Conservation (phyloP, 768 basidiomycete genomes). For the Tephrocybe sp. region DNA sequence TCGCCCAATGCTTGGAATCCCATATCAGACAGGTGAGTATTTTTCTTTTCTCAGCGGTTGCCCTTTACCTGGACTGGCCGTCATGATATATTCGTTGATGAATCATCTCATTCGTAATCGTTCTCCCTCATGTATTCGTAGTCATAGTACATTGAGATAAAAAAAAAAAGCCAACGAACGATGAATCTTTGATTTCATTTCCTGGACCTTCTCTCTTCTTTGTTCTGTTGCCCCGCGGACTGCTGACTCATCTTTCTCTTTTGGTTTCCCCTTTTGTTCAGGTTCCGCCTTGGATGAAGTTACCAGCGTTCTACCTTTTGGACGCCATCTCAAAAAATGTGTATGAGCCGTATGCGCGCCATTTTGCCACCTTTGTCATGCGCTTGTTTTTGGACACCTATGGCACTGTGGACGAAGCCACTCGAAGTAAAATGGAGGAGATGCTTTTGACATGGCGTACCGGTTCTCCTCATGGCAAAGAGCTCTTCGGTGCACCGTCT, state of each 20-base stretch:
- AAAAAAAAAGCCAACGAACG: too few species aligned
- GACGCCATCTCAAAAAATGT: slow-evolving; percentile 98
- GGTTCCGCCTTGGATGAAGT: slow-evolving; percentile 88
- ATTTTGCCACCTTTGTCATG: slow-evolving; percentile 81
- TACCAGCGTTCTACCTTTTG: slow-evolving; percentile 92
- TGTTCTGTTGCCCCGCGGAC: slow-evolving; percentile 35
- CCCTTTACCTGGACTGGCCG: slow-evolving; percentile 22
- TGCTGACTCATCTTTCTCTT: slow-evolving; percentile 71
- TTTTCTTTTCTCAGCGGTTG: slow-evolving; percentile 12
- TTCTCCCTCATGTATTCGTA: slow-evolving; percentile 44
- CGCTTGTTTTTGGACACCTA: slow-evolving; percentile 88
- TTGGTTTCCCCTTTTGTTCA: slow-evolving; percentile 39
- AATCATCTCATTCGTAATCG: slow-evolving; percentile 16
- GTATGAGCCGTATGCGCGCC: slow-evolving; percentile 86
- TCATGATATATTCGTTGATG: slow-evolving; percentile 13
- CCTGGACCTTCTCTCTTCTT: slow-evolving; percentile 18
- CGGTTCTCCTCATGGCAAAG: slow-evolving; percentile 75
- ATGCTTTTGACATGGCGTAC: slow-evolving; percentile 95
- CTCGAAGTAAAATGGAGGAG: slow-evolving; percentile 95
- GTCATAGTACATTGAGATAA: slow-evolving; percentile 38
- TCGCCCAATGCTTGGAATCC: slow-evolving; percentile 78
- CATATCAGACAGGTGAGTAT: slow-evolving; percentile 88
- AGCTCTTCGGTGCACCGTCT: slow-evolving; percentile 80
- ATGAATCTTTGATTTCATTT: slow-evolving; percentile 23
- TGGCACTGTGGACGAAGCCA: slow-evolving; percentile 77